Base-by-base conservation (phyloP, 1,284 basidiomycete genomes). In the Athelia psychrophila region DNA sequence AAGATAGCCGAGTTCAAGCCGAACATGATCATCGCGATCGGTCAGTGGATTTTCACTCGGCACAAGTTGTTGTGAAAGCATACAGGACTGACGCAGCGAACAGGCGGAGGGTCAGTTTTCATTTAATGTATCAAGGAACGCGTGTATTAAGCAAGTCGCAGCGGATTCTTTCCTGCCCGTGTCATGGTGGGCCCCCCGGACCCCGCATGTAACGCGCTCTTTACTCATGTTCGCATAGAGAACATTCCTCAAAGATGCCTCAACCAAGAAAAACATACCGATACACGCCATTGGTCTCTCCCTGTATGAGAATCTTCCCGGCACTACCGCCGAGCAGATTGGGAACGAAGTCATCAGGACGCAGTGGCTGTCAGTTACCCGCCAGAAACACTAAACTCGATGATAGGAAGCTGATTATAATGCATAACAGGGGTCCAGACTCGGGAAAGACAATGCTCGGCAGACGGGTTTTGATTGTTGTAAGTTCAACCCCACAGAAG, bases 221-320 rank as follows among this genome's bases (percentile, higher is more conserved):
- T 38, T 4, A 40, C 35, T 49, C 48, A 30, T 30, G 5, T 30
- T 30, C 42, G 44, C 51, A 19, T 48, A 91, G 83, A 85, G 95
- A 47, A 95, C 94, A 0, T 95, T 95, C 73, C 73, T 95, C 58
- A 91, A 93, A 66, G 81, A 85, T 63, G 71, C 80, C 10, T 74
- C 80, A 3, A 80, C 81, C 36, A 88, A 91, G 63, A 84, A 83
- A 58, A 90, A 91, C 58, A 86, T 97, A 51, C 91, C 92, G 50
- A 96, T 97, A 59, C 85, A 87, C 69, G 95, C 95, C 2, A 95
- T 98, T 58, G 94, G 95, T 2, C 79, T 98, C 30, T 95, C 92
- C 2, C 77, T 98, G 3, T 98, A 98, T 62, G 95, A 98, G 66
- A 81, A 87, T 23, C 73, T 95, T 13, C 86, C 88, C 8, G 90